phyloP scores from a whole-genome alignment of 75 land plant species.

The Adiantum capillusveneris region DNA sequence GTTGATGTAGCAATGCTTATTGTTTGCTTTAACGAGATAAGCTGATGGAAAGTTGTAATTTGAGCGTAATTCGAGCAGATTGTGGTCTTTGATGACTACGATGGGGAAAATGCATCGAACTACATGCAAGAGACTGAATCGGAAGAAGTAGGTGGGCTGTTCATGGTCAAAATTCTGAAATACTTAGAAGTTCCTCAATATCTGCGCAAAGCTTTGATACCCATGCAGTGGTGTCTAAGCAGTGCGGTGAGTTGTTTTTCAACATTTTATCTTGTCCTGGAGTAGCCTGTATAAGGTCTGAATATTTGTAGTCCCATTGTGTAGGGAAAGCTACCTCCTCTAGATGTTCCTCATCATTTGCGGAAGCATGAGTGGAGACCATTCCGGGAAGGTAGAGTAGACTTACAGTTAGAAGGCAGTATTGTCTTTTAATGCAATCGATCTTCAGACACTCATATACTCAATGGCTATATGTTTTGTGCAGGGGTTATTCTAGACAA shows the following conservation, averaged over 20 bases:
- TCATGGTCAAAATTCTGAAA: conserved; percentile 63
- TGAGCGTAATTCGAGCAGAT: conserved; percentile 38
- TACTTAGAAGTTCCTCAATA: conserved; percentile 95
- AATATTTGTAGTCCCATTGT: conserved; percentile 6
- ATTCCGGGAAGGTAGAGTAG: conserved; percentile 68
- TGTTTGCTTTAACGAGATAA: no score
- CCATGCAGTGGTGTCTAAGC: conserved; percentile 69
- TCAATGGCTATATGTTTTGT: no score
- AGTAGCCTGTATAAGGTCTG: not conserved
- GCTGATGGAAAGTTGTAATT: no score
- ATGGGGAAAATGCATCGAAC: conserved; percentile 15
- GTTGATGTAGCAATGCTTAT: no score
- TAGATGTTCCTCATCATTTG: conserved; percentile 94
- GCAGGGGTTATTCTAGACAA: conserved; percentile 71
- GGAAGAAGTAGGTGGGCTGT: conserved; percentile 59
- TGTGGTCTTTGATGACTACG: conserved; percentile 76
- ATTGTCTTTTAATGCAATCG: no score
- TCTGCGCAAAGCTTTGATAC: conserved; percentile 66
- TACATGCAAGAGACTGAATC: conserved; percentile 21
- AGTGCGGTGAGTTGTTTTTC: conserved; percentile 45
- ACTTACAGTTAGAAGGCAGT: not conserved
- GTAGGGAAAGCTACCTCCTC: conserved; percentile 89
- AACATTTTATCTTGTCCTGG: not conserved
- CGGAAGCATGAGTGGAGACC: conserved; percentile 94
- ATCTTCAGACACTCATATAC: no score